Base-by-base conservation (phyloP, 208 protist genomes). In the Leishmania mexicana region DNA sequence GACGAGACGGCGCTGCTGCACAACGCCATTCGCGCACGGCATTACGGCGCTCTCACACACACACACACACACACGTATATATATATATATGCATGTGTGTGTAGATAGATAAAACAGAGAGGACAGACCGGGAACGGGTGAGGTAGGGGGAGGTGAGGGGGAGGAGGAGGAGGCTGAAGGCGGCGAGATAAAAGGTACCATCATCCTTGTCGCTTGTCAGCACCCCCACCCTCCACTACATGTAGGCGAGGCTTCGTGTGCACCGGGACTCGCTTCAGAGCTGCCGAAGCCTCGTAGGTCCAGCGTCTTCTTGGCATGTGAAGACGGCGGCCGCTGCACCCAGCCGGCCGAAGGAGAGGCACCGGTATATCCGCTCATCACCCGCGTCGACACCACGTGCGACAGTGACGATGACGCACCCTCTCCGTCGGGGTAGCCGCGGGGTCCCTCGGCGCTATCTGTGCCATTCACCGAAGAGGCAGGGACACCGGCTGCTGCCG, bases 251-350 rank as follows among this genome's bases (percentile, higher is more conserved):
- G n/a, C n/a, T 67, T 35, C 38, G 7, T 17, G 13, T 15, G 35
- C 38, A 4, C 38, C 40, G 19, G 40, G 40, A 8, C 21, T 45
- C 6, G 67, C 80, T 13, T 68, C 53, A 13, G 38, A 79, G 35
- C 70, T 57, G 42, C 86, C 84, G 74, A 89, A 89, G 31, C 88
- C 88, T n/a, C 88, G 83, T 54, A 89, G 70, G 76, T 92, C 88
- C 35, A 89, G 77, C 73, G 62, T 4, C 79, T 83, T 77, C 72
- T 86, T 86, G 21, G 78, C 31, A 3, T 3, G 0, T 35, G 54
- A 80, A 17, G 75, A 68, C 42, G 38, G 67, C 35, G n/a, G 40
- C 67, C 40, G 67, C 31, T 72, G 67, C 40, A 11, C 4, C 19
- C 40, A 28, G 5, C 40, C 38, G 21, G 38, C 38, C 15, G 21